Percentiles rank a stretch among this genome's conserved stretches.
phyloP scores from a whole-genome alignment of 345 rosid genomes.

The Carallia pectinifolia region DNA sequence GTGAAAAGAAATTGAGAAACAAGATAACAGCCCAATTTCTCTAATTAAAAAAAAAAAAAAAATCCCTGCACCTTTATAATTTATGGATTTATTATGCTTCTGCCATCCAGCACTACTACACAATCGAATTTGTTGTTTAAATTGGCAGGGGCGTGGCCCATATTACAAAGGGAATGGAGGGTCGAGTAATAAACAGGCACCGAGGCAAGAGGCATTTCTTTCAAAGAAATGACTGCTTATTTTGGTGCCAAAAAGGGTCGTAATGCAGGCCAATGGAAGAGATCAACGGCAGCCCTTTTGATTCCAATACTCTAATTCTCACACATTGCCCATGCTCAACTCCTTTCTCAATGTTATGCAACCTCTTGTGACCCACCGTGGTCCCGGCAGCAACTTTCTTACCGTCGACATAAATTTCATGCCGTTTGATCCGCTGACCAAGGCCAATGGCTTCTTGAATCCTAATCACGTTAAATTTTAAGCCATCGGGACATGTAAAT shows the following conservation, averaged over 20 bases:
- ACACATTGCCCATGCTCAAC: slow-evolving; percentile 36
- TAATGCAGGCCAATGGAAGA: slow-evolving; percentile 67
- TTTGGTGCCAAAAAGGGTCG: slow-evolving; percentile 50
- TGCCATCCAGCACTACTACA: no score
- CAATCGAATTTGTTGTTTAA: no score
- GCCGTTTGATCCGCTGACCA: slow-evolving; percentile 59
- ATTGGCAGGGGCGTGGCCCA: no score
- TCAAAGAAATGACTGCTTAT: no score
- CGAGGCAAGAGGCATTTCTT: no score
- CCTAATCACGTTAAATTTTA: slow-evolving; percentile 57
- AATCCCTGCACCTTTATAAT: no score
- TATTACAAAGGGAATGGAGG: no score
- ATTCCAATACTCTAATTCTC: slow-evolving; percentile 42
- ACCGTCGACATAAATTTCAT: slow-evolving; percentile 56
- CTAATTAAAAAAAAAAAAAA: no score
- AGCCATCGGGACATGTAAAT: slow-evolving; percentile 27
- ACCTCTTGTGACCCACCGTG: slow-evolving; percentile 64
- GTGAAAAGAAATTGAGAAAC: no score
- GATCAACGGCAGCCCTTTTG: slow-evolving; percentile 52
- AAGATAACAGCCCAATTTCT: no score
- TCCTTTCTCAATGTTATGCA: slow-evolving; percentile 44
- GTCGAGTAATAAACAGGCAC: no score
- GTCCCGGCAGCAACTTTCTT: slow-evolving; percentile 46
- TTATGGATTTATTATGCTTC: no score
- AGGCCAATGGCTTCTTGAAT: slow-evolving; percentile 74